phyloP scores from a whole-genome alignment of 225 moss, liverwort and hornwort species.

The Thuidium tamariscinum region DNA sequence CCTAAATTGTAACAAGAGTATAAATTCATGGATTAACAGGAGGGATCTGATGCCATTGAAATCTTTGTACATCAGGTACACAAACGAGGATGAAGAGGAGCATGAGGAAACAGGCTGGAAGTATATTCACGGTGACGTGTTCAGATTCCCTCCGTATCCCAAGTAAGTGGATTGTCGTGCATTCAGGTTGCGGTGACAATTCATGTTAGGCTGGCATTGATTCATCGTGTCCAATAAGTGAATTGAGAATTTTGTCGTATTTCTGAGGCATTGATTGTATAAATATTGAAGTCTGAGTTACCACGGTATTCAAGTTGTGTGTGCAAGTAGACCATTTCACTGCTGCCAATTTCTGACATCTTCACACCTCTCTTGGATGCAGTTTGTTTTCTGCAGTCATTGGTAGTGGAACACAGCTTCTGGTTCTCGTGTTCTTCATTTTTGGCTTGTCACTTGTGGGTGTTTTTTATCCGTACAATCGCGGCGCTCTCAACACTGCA shows the following conservation, averaged over 20 bases:
- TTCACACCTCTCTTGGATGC: neutral
- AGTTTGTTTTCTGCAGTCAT: conserved; percentile 90
- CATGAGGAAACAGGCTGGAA: conserved; percentile 99
- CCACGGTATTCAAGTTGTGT: neutral
- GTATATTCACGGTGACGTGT: conserved; percentile 97
- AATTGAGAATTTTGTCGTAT: neutral
- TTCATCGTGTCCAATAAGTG: neutral
- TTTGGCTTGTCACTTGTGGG: conserved; percentile 85
- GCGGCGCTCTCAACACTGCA: conserved; percentile 94
- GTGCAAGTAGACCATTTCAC: neutral
- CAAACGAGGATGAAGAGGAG: conserved; percentile 96
- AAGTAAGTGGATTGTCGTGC: conserved; percentile 42
- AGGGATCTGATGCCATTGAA: neutral
- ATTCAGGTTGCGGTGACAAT: neutral
- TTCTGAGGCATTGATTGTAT: neutral
- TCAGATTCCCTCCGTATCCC: conserved; percentile 74
- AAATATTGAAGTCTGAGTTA: neutral
- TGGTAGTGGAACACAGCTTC: conserved; percentile 93
- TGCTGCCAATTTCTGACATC: neutral
- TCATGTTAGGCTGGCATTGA: neutral
- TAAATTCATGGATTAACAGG: neutral
- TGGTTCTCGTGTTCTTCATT: conserved; percentile 89
- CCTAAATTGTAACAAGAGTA: neutral
- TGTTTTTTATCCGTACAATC: conserved; percentile 95
- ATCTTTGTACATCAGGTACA: conserved; percentile 34